Evolutionary conservation across 2,329 filamentous ascomycete species (phyloP), one percentile per base, ranked within the genome.

Genomic region (Orbilia blumenaviensis): DNA sequence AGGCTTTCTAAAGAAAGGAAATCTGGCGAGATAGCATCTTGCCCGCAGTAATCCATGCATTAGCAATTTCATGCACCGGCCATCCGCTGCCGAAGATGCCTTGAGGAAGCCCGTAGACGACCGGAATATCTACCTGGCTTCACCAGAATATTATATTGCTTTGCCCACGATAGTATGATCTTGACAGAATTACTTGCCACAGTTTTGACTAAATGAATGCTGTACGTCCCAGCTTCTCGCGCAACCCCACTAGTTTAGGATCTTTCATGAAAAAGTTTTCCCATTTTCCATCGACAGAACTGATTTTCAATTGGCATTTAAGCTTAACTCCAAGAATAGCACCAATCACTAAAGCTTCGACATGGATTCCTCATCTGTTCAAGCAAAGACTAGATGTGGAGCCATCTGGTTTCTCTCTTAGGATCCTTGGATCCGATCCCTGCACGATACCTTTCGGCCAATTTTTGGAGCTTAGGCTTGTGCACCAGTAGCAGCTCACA

Each of bases 301-400:
- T 34, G 21, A 42, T 52, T 52, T 68, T 25, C 36, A 9, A 29
- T 21, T n/a, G n/a, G n/a, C n/a, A 69, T 69, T 71, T 71, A 71
- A 71, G 58, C 66, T 71, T 71, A 71, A 63, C 38, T 72, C 67
- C 48, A 72, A 72, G 67, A 72, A 72, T 72, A 72, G 67, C 34
- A 58, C 46, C 66, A 71, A 56, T 56, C 44, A 36, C 21, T 18
- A 38, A 56, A 38, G 54, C 66, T 61, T 56, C 16, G 44, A 14
- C 42, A 29, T 29, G 38, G 41, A 6, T 18, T 56, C 25, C 12
- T 16, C 14, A 50, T n/a, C 23, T 29, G 25, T 29, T 25, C 44
- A 62, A 44, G 8, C 18, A 25, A 41, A 62, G 21, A 34, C 27
- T 8, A 21, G 16, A 41, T 54, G 63, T 67, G 48, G 50, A 48